Evolutionary conservation across 805 yeast species (phyloP).

Genomic region (Kodamaea sagamina): DNA sequence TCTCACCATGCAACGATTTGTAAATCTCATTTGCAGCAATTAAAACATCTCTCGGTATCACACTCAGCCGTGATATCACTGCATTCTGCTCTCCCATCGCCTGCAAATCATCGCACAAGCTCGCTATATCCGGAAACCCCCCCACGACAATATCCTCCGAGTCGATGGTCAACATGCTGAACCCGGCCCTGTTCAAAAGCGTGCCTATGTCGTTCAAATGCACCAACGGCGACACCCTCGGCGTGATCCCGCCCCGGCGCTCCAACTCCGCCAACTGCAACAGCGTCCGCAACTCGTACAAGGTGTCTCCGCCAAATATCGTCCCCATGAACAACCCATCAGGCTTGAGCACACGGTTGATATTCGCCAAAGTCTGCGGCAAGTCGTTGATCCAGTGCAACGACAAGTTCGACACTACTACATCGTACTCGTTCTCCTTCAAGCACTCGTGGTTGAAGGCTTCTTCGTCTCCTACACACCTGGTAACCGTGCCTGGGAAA

Average conservation of each 20-base stretch:
- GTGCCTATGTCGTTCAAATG: constrained; percentile 76
- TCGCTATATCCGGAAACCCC: constrained; percentile 67
- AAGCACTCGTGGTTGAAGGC: constrained; percentile 46
- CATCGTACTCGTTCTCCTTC: constrained; percentile 52
- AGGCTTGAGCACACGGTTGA: constrained; percentile 63
- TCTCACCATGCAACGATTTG: constrained; percentile 66
- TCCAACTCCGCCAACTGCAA: constrained; percentile 83
- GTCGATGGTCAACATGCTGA: constrained; percentile 78
- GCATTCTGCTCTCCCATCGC: constrained; percentile 86
- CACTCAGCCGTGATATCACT: constrained; percentile 47
- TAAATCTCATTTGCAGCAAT: constrained; percentile 80
- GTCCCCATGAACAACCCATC: constrained; percentile 84
- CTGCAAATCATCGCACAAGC: constrained; percentile 70
- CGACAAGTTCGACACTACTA: constrained; percentile 70
- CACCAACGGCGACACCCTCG: constrained; percentile 79
- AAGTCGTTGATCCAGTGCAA: constrained; percentile 87
- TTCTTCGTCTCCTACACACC: constrained; percentile 72
- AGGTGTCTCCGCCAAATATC: constrained; percentile 80
- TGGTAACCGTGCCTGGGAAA: constrained; percentile 46
- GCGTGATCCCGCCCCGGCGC: constrained; percentile 75
- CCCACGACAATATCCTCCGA: constrained; percentile 80
- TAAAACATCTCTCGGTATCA: constrained; percentile 57
- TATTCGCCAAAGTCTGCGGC: constrained; percentile 60
- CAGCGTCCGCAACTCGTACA: constrained; percentile 79
- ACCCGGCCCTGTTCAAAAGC: constrained; percentile 71